Evolutionary conservation across 2,329 filamentous ascomycete species (phyloP), one percentile per base, ranked within the genome.

Genomic region (Cladosporium halotolerans): DNA sequence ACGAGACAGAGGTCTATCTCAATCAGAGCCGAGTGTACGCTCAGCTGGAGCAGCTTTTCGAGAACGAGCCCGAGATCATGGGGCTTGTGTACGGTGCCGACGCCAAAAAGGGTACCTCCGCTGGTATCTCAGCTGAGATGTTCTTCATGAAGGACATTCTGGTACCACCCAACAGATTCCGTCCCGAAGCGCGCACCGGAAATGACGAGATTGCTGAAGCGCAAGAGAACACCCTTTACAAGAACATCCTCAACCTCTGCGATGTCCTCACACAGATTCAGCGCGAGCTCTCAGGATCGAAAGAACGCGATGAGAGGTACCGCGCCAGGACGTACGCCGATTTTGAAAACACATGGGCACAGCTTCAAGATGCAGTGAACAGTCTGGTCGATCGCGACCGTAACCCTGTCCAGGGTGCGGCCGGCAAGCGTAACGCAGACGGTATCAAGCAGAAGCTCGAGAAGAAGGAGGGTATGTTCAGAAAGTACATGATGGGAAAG

Each of bases 401-500:
- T 58, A 95, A 93, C 63, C 88, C 90, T 2, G 78, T 89, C 3
- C 84, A 87, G 59, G 89, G 89, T 48, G 78, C 83, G 14, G 88
- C 89, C 28, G 88, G 84, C 11, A 85, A 86, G 64, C 80, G 84
- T 53, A 86, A 89, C 50, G 88, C 95, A 57, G 91, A 96, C 58
- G 93, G 95, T 62, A 95, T 99, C 73, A 99, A 99, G 73, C 93
- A 99, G 68, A 87, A 91, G 67, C 79, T 99, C 28, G 93, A 99
- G 73, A 99, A 99, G 78, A 99, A 99, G 73, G 95, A 99, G 67
- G 93, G 93, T 60, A 79, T 99, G 31, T 99, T 99, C 77, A 81
- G 93, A 63, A 97, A 96, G 77, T 96, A 99, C 72, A 97, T 99
- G 93, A 99, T 99, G 93, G 93, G 93, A 57, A 99, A 99, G 78